Base-by-base conservation (phyloP, 1,284 basidiomycete species). In the Trichosporon ovoides region DNA sequence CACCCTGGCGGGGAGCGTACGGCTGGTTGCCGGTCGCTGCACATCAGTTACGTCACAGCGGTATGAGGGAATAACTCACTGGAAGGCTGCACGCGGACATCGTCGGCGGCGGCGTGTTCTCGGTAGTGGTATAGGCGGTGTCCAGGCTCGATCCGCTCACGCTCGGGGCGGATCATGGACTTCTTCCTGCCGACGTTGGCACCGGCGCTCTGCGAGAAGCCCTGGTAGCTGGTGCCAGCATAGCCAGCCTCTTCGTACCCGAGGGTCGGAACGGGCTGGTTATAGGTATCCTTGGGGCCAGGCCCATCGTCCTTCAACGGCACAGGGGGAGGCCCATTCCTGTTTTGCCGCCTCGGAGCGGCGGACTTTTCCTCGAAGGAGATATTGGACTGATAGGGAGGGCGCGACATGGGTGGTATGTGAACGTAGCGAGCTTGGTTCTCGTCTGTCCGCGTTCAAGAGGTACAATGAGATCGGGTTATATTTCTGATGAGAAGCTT, bases 121-220 rank as follows among this genome's bases (percentile, higher is more conserved):
- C 92, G 86, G 78, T 98, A 98, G 79, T 98, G 89, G 86, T 89
- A 98, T 67, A 95, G 87, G 43, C 93, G 84, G 80, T 98, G 93
- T 51, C 86, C 86, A 10, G 94, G 93, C 72, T 97, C 94, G 70
- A 98, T 91, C 81, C 95, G 90, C 81, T 97, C 95, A 62, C 95
- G 83, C 77, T 98, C 95, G 9, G 96, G 95, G 57, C 85, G 82
- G 56, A 98, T 91, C 50, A 98, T 83, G 71, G 88, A 91, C 83
- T 94, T 95, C 82, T 97, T 98, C 72, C 94, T 80, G 58, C 80
- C 78, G 48, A 89, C 77, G 74, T 77, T 75, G 12, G 68, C 71
- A 31, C 72, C 71, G 28, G 67, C 67, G 11, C 54, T 59, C 10
- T 62, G 59, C 1, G 70, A 71, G 46, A 74, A 76, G 7, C 73